These are phyloP conservation scores for Cudoniella acicularis DNA, from an alignment of 495 filamentous ascomycete species.

Conservation along the genomic window DNA sequence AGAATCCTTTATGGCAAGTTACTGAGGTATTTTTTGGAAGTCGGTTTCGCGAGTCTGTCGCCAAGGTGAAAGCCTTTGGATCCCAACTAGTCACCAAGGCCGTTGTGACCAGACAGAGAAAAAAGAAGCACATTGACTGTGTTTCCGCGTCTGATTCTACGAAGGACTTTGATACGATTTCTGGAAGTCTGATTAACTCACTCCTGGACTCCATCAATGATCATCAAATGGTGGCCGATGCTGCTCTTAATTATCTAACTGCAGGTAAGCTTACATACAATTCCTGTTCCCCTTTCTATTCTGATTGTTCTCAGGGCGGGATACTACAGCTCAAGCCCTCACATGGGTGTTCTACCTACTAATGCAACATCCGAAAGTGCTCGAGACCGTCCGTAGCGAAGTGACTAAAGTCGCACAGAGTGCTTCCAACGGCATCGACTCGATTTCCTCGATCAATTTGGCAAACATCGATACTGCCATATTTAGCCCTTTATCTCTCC, in stretches of 20 bases:
- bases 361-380: constrained; percentile 40
- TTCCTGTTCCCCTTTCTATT: not conserved
- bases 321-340: constrained; percentile 58
- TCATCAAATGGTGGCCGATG: constrained; percentile 48
- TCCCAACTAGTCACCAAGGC: constrained; percentile 47
- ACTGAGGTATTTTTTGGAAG: constrained; percentile 48
- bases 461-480: constrained; percentile 29
- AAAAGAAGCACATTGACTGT: constrained; percentile 6
- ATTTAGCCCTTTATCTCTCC: constrained; percentile 41
- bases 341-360: constrained; percentile 58
- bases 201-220: constrained; percentile 49
- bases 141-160: not conserved
- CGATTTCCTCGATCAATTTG: not conserved
- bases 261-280: constrained; percentile 31
- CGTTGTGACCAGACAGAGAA: constrained; percentile 27
- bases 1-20: constrained; percentile 55
- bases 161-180: constrained; percentile 38
- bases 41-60: constrained; percentile 41
- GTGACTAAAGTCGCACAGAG: constrained; percentile 13
- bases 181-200: constrained; percentile 52
- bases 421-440: not conserved
- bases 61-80: constrained; percentile 47
- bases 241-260: constrained; percentile 58
- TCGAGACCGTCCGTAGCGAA: constrained; percentile 40
- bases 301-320: constrained; percentile 35